Percentiles rank a stretch among this genome's conserved stretches.
Evolutionary conservation across 257 asterid species (phyloP).

Genomic region (Rubia yunnanensis): DNA sequence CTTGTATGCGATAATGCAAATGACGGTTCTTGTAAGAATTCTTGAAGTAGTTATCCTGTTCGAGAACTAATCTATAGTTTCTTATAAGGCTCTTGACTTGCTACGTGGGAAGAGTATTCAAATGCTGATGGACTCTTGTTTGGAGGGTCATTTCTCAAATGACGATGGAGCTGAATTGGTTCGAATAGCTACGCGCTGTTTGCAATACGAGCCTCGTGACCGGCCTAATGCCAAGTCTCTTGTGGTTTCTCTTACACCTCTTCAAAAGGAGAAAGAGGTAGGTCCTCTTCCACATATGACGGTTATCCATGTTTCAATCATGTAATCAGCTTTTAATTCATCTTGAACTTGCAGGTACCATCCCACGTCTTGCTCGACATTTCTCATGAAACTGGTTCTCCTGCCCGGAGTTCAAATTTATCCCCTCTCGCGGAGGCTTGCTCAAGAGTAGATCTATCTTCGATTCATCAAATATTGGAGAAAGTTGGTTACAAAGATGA

Average conservation of each 20-base stretch:
- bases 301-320: not conserved
- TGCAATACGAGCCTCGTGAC: slow-evolving; percentile 40
- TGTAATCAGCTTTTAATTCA: not conserved
- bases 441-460: slow-evolving; percentile 30
- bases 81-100: slow-evolving; percentile 40
- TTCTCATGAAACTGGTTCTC: slow-evolving; percentile 24
- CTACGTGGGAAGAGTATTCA: slow-evolving; percentile 34
- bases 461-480: slow-evolving; percentile 38
- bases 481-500: slow-evolving; percentile 42
- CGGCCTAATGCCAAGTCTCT: slow-evolving; percentile 36
- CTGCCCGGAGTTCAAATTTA: slow-evolving; percentile 14
- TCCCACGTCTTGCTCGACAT: slow-evolving; percentile 33
- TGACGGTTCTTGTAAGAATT: not conserved
- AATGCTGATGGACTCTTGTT: slow-evolving; percentile 40
- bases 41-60: not conserved
- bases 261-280: slow-evolving; percentile 37
- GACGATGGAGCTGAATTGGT: slow-evolving; percentile 36
- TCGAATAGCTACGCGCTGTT: slow-evolving; percentile 32
- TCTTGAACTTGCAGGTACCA: slow-evolving; percentile 28
- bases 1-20: not conserved
- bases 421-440: slow-evolving; percentile 48
- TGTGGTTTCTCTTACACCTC: slow-evolving; percentile 28
- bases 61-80: not conserved
- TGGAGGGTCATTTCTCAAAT: slow-evolving; percentile 38
- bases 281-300: not conserved